Evolutionary conservation across 2,329 filamentous ascomycete genomes (phyloP).

Genomic region (Arthrobotrys conoides): DNA sequence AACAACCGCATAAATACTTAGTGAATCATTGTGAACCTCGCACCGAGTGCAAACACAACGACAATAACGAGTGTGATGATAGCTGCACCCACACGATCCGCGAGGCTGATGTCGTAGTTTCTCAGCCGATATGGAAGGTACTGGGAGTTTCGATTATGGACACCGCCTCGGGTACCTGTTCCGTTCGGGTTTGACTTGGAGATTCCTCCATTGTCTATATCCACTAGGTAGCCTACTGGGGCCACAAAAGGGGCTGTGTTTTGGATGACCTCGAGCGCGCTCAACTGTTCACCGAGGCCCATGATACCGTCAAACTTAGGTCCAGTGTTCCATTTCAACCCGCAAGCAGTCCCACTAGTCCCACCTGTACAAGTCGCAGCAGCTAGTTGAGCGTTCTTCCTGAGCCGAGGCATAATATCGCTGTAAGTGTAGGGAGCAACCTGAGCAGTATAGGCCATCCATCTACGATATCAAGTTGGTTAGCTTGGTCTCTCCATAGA

Average conservation of each 20-base stretch:
- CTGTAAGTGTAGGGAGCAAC: constrained; percentile 74
- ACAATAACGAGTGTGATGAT: constrained; percentile 55
- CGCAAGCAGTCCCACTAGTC: constrained; percentile 73
- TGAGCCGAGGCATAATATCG: constrained; percentile 73
- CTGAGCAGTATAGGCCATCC: constrained; percentile 75
- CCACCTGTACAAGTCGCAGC: constrained; percentile 76
- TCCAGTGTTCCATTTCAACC: constrained; percentile 76
- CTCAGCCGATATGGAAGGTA: constrained; percentile 51
- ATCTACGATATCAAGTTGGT: constrained; percentile 68
- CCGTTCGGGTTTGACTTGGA: constrained; percentile 68
- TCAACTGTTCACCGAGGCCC: constrained; percentile 80
- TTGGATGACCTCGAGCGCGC: constrained; percentile 75
- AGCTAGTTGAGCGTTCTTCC: constrained; percentile 73
- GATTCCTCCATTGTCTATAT: constrained; percentile 73
- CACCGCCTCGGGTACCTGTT: constrained; percentile 53
- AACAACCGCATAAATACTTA: not conserved
- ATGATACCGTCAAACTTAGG: constrained; percentile 72
- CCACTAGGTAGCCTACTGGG: constrained; percentile 68
- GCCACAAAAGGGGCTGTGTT: constrained; percentile 71
- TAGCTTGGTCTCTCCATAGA: not conserved
- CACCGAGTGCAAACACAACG: constrained; percentile 38
- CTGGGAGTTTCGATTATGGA: constrained; percentile 42
- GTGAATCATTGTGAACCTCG: constrained; percentile 55
- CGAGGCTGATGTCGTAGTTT: constrained; percentile 37
- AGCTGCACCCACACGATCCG: constrained; percentile 39